Conservation (phyloP, 2,329 filamentous ascomycete genomes). For the Aureobasidium pullulans region DNA sequence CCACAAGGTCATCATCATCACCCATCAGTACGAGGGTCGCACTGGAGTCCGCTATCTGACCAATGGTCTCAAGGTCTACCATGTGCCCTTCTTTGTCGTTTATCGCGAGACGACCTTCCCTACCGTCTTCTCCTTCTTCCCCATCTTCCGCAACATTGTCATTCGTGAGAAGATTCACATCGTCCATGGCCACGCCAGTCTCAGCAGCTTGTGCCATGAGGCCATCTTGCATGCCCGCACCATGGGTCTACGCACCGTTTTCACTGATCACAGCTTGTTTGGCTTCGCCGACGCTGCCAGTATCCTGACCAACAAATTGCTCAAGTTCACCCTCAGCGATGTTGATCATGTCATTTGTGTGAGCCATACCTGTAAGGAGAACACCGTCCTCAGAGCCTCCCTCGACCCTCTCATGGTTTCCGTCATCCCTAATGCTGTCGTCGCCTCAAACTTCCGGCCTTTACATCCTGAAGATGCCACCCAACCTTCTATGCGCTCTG, state of each 20-base stretch:
- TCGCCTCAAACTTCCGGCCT: constrained; percentile 90
- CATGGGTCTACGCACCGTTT: constrained; percentile 92
- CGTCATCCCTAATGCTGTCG: constrained; percentile 94
- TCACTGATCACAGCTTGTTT: constrained; percentile 95
- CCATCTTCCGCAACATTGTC: constrained; percentile 92
- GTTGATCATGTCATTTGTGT: constrained; percentile 98
- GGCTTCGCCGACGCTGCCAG: constrained; percentile 94
- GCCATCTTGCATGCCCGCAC: constrained; percentile 90
- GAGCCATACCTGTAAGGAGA: constrained; percentile 97
- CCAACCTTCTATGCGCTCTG: constrained; percentile 33
- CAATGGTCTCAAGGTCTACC: constrained; percentile 96
- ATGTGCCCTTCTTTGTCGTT: constrained; percentile 92
- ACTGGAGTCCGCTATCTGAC: constrained; percentile 92
- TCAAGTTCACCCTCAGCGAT: constrained; percentile 93
- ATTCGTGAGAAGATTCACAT: constrained; percentile 94
- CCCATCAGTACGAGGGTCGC: constrained; percentile 84
- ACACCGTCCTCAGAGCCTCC: constrained; percentile 88
- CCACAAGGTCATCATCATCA: constrained; percentile 97
- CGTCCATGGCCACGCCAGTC: constrained; percentile 90
- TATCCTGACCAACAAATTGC: constrained; percentile 91
- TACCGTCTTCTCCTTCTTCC: constrained; percentile 97
- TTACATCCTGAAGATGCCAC: constrained; percentile 38
- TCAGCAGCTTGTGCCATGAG: constrained; percentile 90
- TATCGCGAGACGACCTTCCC: constrained; percentile 91
- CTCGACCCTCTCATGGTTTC: constrained; percentile 96